A percentile compares a stretch with the other conserved stretches of the same genome.
Evolutionary conservation across 257 asterid genomes (phyloP).

Genomic region (Pogostemon cablin): DNA sequence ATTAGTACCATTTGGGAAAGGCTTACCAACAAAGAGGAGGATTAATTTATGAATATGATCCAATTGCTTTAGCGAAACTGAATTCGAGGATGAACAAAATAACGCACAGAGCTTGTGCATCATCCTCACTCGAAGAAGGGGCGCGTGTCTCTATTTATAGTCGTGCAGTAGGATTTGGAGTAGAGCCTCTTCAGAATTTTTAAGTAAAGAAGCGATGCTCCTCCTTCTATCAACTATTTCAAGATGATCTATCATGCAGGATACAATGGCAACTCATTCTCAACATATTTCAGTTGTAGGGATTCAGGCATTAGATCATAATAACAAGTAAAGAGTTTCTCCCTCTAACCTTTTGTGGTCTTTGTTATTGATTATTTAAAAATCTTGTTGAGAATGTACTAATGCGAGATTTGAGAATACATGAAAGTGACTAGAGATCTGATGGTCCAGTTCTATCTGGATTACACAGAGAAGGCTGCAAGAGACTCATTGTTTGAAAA

Average conservation of each 20-base stretch:
- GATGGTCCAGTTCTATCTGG: slow-evolving; percentile 90
- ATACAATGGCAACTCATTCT: slow-evolving; percentile 46
- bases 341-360: slow-evolving; percentile 97
- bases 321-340: slow-evolving; percentile 80
- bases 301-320: background rate
- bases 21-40: no score
- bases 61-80: background rate
- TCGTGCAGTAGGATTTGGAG: slow-evolving; percentile 36
- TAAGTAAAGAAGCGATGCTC: slow-evolving; percentile 23
- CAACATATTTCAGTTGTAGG: slow-evolving; percentile 49
- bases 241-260: slow-evolving; percentile 69
- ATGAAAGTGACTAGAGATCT: slow-evolving; percentile 77
- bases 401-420: slow-evolving; percentile 72
- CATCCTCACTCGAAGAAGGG: slow-evolving; percentile 46
- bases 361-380: slow-evolving; percentile 84
- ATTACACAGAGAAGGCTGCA: slow-evolving; percentile 61
- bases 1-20: no score
- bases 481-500: slow-evolving; percentile 33
- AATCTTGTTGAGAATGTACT: slow-evolving; percentile 78
- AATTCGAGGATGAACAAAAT: slow-evolving; percentile 52
- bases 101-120: slow-evolving; percentile 47
- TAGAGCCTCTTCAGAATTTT: slow-evolving; percentile 35
- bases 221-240: slow-evolving; percentile 47
- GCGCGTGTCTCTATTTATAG: slow-evolving; percentile 33
- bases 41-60: slow-evolving; percentile 16